Evolutionary conservation across 2,329 filamentous ascomycete species (phyloP).

Genomic region (Xylariaceae sp.): DNA sequence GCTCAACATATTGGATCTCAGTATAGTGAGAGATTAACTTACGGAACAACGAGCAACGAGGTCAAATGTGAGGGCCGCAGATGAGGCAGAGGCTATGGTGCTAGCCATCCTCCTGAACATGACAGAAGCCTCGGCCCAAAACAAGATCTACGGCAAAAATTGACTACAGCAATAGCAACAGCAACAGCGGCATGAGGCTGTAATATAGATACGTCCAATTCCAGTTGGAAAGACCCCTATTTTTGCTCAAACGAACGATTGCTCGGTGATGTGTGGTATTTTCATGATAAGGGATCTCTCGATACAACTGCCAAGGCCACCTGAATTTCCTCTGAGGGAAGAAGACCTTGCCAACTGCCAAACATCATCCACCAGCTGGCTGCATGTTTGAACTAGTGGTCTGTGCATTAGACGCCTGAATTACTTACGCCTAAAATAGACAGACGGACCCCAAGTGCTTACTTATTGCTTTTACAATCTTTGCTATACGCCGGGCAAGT

Average conservation of each 20-base stretch:
- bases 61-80: conserved; percentile 77
- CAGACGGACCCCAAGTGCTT: too few relatives aligned
- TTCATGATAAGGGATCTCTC: neutral
- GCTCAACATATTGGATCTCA: neutral
- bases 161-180: neutral
- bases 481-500: too few relatives aligned
- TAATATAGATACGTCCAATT: neutral
- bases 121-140: neutral
- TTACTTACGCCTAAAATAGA: too few relatives aligned
- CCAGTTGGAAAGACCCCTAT: neutral
- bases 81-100: conserved; percentile 55
- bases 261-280: neutral
- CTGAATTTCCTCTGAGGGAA: conserved; percentile 13
- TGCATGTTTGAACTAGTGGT: too few relatives aligned
- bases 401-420: too few relatives aligned
- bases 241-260: neutral
- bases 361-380: too few relatives aligned
- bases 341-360: neutral
- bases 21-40: conserved; percentile 43
- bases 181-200: neutral
- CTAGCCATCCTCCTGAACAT: conserved; percentile 48
- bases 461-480: too few relatives aligned
- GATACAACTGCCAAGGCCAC: conserved; percentile 10
- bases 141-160: neutral
- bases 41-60: conserved; percentile 81